These are phyloP conservation scores for Plectosphaerella sp. DNA, from an alignment of 2,329 filamentous ascomycete genomes.

Conservation along the genomic window DNA sequence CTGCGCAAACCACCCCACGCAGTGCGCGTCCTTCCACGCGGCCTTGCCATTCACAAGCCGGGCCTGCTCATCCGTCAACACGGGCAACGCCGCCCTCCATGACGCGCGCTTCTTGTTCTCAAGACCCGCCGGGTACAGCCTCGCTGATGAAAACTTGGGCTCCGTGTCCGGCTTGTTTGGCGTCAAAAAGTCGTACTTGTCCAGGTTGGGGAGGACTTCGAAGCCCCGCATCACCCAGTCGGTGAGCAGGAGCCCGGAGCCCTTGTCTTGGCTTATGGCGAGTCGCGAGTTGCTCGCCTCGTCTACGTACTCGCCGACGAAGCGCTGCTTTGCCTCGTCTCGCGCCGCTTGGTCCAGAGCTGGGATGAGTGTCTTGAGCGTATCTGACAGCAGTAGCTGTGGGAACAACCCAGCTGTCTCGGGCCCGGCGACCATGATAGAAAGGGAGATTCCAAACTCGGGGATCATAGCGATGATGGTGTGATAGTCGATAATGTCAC, in stretches of 20 bases:
- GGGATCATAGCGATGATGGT: slow-evolving; percentile 34
- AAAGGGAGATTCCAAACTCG: slow-evolving; percentile 39
- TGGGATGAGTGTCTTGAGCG: slow-evolving; percentile 30
- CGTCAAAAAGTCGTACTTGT: slow-evolving; percentile 13
- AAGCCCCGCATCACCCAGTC: slow-evolving; percentile 34
- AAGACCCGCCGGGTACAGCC: slow-evolving; percentile 10
- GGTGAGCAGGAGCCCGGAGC: slow-evolving; percentile 31
- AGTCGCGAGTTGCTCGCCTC: slow-evolving; percentile 32
- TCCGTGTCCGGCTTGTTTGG: slow-evolving; percentile 2
- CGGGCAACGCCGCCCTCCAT: slow-evolving; percentile 25
- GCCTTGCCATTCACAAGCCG: background rate
- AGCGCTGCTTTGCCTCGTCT: slow-evolving; percentile 22
- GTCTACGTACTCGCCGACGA: slow-evolving; percentile 33
- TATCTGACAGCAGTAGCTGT: slow-evolving; percentile 2
- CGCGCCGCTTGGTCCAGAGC: slow-evolving; percentile 37
- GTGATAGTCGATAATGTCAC: slow-evolving; percentile 37
- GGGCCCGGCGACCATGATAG: slow-evolving; percentile 29
- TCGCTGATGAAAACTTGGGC: slow-evolving; percentile 11
- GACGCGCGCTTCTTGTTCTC: slow-evolving; percentile 12
- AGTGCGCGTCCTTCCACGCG: background rate
- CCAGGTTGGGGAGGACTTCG: slow-evolving; percentile 31
- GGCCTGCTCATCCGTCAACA: background rate
- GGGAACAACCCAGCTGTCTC: slow-evolving; percentile 13
- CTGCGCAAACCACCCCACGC: slow-evolving; percentile 10
- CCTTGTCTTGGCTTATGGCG: slow-evolving; percentile 29